Percentiles rank a stretch among this genome's conserved stretches.
phyloP scores from a whole-genome alignment of 2,329 filamentous ascomycete species.

The Chalaropsis ovoidea region DNA sequence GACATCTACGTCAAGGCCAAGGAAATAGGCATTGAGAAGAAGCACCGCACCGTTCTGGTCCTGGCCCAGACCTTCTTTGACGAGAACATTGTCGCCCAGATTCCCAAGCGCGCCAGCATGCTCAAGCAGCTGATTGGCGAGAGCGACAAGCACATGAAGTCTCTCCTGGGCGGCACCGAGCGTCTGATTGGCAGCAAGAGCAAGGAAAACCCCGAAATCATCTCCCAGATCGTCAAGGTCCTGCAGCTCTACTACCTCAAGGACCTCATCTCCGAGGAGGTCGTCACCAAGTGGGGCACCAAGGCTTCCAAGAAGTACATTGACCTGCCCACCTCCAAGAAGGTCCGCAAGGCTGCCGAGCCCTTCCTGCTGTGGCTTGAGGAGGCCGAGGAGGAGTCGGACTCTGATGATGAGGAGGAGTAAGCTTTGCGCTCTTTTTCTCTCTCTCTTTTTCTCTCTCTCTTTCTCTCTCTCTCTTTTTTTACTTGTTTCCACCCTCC shows the following conservation, averaged over 20 bases:
- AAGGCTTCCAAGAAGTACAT: conserved; percentile 99
- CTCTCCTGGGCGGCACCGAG: conserved; percentile 88
- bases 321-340: conserved; percentile 78
- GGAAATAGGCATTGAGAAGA: conserved; percentile 85
- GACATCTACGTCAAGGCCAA: conserved; percentile 95
- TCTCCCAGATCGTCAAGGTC: conserved; percentile 68
- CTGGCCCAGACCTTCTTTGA: conserved; percentile 91
- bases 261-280: conserved; percentile 79
- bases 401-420: conserved; percentile 49
- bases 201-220: conserved; percentile 70
- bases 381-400: conserved; percentile 53
- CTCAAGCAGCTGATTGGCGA: conserved; percentile 76
- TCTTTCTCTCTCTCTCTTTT: not conserved
- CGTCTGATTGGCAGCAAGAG: conserved; percentile 65
- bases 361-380: conserved; percentile 91
- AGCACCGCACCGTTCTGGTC: conserved; percentile 87
- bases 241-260: conserved; percentile 83
- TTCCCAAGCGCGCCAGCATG: conserved; percentile 71
- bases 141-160: conserved; percentile 89
- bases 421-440: conserved; percentile 1
- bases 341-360: conserved; percentile 89
- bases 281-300: conserved; percentile 79
- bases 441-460: no score
- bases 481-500: not conserved
- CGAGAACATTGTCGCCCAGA: conserved; percentile 78